Base-by-base conservation (phyloP, 371 early-diverging fungal species). In the Circinella umbellata region DNA sequence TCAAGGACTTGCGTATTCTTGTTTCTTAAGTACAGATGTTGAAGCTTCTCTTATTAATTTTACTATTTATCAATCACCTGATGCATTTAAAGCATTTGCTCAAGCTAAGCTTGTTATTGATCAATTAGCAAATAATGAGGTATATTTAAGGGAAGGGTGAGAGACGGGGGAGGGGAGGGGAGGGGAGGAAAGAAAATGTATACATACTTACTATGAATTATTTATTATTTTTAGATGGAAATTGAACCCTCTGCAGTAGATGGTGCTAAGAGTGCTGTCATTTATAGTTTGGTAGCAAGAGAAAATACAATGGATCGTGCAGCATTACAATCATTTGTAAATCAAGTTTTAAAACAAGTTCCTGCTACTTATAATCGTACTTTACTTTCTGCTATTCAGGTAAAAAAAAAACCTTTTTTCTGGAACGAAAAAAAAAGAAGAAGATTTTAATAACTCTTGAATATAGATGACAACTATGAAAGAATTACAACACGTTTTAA, bases 231-330 rank as follows among this genome's bases (percentile, higher is more conserved):
- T 54, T 66, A 84, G 77, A 75, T 84, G 75, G 77, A 80, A n/a
- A 87, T 90, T 68, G 86, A 88, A 15, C 74, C 75, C 35, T 78
- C 86, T 54, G 77, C 83, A 8, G 69, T 91, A 7, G 89, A 90
- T 64, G 89, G 88, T 36, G 90, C 91, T 36, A 90, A 89, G 75
- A 89, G 89, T 63, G 85, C 88, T 18, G 86, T 91, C 7, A 89
- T 89, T 61, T 89, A 86, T 69, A 74, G 83, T 67, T 76, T 89
- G 53, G 88, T 89, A 11, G 77, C 80, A 27, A 77, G 80, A 69
- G 91, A 88, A 71, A 85, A 86, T 63, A 84, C 84, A 4, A 86
- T 88, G 76, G 83, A 81, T 48, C 77, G 76, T 18, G 88, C 90
- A 0, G 91, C 91, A 5, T 76, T 80, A 7, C 86, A 86, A 62